Percentiles rank a stretch among this genome's conserved stretches.
These are phyloP conservation scores for Heterobasidion irregulare DNA, from an alignment of 1,284 basidiomycete species.

Conservation along the genomic window DNA sequence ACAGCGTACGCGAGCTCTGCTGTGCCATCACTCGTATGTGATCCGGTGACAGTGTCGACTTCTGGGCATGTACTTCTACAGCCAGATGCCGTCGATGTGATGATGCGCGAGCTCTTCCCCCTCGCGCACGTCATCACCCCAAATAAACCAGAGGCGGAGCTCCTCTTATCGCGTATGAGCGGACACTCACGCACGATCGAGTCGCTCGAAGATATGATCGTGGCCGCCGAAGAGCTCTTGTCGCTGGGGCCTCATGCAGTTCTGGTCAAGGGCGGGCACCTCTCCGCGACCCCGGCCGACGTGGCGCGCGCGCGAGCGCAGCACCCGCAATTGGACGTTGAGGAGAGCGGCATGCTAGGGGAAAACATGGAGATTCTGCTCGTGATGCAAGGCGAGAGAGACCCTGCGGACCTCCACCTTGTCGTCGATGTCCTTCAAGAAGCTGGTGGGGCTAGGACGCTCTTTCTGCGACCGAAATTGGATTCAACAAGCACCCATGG, in stretches of 20 bases:
- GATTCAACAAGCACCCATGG: constrained; percentile 80
- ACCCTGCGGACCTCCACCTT: constrained; percentile 23
- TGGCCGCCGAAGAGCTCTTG: constrained; percentile 47
- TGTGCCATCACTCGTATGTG: constrained; percentile 60
- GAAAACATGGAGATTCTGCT: constrained; percentile 59
- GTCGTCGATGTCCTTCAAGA: constrained; percentile 77
- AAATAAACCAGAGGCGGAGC: constrained; percentile 78
- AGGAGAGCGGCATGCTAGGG: constrained; percentile 34
- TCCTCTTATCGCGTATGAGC: constrained; percentile 43
- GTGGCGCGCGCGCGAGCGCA: constrained; percentile 24
- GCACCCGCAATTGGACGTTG: constrained; percentile 25
- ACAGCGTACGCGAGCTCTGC: constrained; percentile 21
- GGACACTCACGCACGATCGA: constrained; percentile 26
- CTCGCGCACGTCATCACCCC: constrained; percentile 77
- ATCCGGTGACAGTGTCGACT: constrained; percentile 92
- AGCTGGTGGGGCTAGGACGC: constrained; percentile 24
- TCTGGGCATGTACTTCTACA: constrained; percentile 81
- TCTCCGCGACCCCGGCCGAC: constrained; percentile 38
- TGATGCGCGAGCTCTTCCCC: constrained; percentile 65
- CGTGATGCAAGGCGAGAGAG: constrained; percentile 9
- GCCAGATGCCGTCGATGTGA: constrained; percentile 51
- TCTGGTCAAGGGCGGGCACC: constrained; percentile 87
- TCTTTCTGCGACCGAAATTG: constrained; percentile 64
- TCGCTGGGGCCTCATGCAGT: constrained; percentile 48
- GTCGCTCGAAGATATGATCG: constrained; percentile 56